Conservation (phyloP, 768 basidiomycete genomes). For the Suillus lakei region DNA sequence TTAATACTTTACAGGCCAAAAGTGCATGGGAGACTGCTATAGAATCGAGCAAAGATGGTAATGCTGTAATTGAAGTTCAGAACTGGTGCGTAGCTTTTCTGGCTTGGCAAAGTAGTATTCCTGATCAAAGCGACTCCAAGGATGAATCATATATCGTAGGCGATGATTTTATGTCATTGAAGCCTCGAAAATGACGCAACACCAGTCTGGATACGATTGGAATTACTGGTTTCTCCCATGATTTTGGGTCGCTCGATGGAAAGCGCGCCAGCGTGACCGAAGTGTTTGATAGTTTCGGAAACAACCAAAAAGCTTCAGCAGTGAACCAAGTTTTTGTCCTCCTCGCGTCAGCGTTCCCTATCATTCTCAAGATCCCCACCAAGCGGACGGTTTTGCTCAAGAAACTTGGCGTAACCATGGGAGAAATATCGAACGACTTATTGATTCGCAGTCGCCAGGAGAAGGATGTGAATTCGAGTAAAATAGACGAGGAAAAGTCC, state of each 20-base stretch:
- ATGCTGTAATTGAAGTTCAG: constrained; percentile 51
- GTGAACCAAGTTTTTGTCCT: constrained; percentile 39
- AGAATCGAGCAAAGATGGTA: constrained; percentile 24
- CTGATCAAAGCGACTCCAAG: constrained; percentile 15
- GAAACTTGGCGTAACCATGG: constrained; percentile 40
- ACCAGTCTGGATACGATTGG: constrained; percentile 48
- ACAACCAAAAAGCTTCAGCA: constrained; percentile 19
- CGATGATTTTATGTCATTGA: background rate
- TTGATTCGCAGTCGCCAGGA: constrained; percentile 42
- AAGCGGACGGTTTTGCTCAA: constrained; percentile 34
- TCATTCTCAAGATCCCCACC: constrained; percentile 42
- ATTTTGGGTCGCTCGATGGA: constrained; percentile 47
- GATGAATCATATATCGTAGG: constrained; percentile 53
- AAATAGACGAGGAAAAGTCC: constrained; percentile 28
- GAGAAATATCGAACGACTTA: constrained; percentile 44
- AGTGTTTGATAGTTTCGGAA: constrained; percentile 29
- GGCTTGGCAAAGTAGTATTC: background rate
- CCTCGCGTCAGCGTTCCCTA: constrained; percentile 41
- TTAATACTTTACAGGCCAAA: constrained; percentile 28
- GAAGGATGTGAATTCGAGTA: constrained; percentile 27
- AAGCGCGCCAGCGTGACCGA: constrained; percentile 30
- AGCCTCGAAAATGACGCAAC: background rate
- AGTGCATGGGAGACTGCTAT: constrained; percentile 35
- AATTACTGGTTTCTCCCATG: constrained; percentile 50
- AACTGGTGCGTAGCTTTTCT: constrained; percentile 38